Percentiles rank a stretch among this genome's conserved stretches.
These are phyloP conservation scores for Trichoderma semiorbis DNA, from an alignment of 2,329 filamentous ascomycete species.

Conservation along the genomic window DNA sequence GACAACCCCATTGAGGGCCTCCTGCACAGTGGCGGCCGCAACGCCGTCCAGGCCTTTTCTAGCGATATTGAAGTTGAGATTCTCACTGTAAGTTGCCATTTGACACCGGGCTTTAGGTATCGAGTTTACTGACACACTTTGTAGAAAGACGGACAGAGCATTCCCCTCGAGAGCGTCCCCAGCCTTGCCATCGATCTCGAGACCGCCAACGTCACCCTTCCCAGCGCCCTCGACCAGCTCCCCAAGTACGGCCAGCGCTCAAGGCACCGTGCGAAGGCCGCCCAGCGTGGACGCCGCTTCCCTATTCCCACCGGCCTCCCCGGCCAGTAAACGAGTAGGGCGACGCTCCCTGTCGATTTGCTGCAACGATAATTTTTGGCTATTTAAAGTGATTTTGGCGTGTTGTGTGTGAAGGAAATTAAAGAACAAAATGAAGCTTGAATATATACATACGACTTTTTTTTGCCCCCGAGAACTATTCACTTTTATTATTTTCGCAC, in stretches of 20 bases:
- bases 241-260: slow-evolving; percentile 26
- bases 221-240: slow-evolving; percentile 27
- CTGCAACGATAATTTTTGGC: neutral
- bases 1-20: slow-evolving; percentile 60
- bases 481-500: neutral
- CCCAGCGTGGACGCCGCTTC: neutral
- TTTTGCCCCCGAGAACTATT: neutral
- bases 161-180: slow-evolving; percentile 28
- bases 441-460: slow-evolving; percentile 10
- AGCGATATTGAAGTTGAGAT: slow-evolving; percentile 34
- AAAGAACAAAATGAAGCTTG: neutral
- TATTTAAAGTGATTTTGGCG: neutral
- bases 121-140: neutral
- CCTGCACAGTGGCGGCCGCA: slow-evolving; percentile 28
- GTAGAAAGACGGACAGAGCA: slow-evolving; percentile 32
- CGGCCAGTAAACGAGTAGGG: neutral
- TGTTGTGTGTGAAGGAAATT: neutral
- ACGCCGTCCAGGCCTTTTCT: slow-evolving; percentile 27
- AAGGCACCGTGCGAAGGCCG: slow-evolving; percentile 7
- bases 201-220: slow-evolving; percentile 29
- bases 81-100: slow-evolving; percentile 27
- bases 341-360: neutral
- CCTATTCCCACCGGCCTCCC: neutral
- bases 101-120: neutral
- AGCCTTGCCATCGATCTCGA: slow-evolving; percentile 39